Conservation (phyloP, 1,284 basidiomycete species). For the Cystobasidium pallidum region DNA sequence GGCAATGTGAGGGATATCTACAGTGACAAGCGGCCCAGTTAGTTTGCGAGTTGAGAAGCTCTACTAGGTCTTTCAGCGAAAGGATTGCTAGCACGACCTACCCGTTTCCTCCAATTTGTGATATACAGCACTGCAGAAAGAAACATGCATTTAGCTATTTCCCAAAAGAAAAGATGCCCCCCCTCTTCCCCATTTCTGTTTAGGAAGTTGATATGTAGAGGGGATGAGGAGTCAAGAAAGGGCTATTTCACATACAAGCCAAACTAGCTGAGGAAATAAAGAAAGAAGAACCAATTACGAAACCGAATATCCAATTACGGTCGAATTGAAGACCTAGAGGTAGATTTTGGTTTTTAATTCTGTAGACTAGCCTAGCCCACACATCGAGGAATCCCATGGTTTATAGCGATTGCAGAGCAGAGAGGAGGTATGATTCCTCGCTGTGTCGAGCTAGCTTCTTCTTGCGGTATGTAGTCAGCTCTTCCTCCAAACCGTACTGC, state of each 20-base stretch:
- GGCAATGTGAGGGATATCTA: slow-evolving; percentile 34
- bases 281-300: slow-evolving; percentile 42
- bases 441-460: not conserved
- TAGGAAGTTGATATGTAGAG: too few species aligned
- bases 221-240: too few species aligned
- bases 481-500: too few species aligned
- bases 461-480: too few species aligned
- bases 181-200: too few species aligned
- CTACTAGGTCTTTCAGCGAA: not conserved
- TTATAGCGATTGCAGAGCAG: too few species aligned
- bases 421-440: too few species aligned
- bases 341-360: slow-evolving; percentile 16
- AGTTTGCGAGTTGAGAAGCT: not conserved
- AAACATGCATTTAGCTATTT: not conserved
- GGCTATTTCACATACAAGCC: slow-evolving; percentile 32
- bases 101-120: slow-evolving; percentile 38
- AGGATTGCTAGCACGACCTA: not conserved
- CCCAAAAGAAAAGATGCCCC: not conserved
- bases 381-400: slow-evolving; percentile 18
- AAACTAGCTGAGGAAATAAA: slow-evolving; percentile 41
- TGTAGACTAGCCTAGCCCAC: slow-evolving; percentile 10
- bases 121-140: slow-evolving; percentile 15
- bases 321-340: slow-evolving; percentile 37
- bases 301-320: slow-evolving; percentile 40
- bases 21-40: too few species aligned